Percentiles rank a stretch among this genome's conserved stretches.
Evolutionary conservation across 78 protist species (phyloP).

Genomic region (Dictyostelium brefeldianum): DNA sequence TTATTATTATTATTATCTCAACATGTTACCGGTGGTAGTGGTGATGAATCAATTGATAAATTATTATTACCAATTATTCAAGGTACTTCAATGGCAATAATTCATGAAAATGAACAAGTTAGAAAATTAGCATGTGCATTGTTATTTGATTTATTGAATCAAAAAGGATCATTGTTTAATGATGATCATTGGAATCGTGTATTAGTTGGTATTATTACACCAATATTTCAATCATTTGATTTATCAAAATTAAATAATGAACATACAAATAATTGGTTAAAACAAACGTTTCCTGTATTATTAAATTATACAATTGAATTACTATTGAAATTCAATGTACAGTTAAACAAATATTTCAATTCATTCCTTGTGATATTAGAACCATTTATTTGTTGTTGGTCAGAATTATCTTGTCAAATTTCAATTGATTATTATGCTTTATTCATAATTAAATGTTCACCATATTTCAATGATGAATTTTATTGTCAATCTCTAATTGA

Average conservation of each 20-base stretch:
- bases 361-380: constrained; percentile 13
- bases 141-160: constrained; percentile 15
- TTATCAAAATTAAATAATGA: not conserved
- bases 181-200: constrained; percentile 18
- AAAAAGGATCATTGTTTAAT: not conserved
- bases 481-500: not conserved
- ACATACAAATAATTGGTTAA: constrained; percentile 27
- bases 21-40: not conserved
- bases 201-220: not conserved
- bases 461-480: constrained; percentile 27
- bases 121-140: constrained; percentile 19
- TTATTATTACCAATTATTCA: constrained; percentile 35
- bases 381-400: constrained; percentile 32
- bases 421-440: constrained; percentile 4
- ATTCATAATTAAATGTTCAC: constrained; percentile 17
- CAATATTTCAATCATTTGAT: constrained; percentile 1
- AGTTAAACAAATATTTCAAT: not conserved
- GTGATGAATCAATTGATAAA: not conserved
- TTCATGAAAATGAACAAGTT: constrained; percentile 56
- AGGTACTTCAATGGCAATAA: constrained; percentile 14
- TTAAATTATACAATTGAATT: constrained; percentile 11
- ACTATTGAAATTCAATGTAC: not conserved
- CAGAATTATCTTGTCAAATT: not conserved
- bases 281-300: constrained; percentile 30
- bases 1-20: not conserved